Conservation (phyloP, 306 rosid genomes). For the Cyclanthera cordifolia region DNA sequence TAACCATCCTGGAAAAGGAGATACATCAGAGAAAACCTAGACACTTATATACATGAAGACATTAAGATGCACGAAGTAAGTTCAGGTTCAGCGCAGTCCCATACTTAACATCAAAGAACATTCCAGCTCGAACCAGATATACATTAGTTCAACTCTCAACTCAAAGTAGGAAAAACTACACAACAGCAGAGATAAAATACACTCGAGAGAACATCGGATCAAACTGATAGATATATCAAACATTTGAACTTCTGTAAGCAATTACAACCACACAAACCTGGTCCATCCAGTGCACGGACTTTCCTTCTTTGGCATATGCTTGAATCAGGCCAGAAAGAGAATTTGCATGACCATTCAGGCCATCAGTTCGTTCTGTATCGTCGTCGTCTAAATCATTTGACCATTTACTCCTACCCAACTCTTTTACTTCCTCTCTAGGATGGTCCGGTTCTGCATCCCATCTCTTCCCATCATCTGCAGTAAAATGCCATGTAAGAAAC, state of each 20-base stretch:
- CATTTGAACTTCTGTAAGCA: not conserved
- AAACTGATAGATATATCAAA: not conserved
- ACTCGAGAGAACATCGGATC: not conserved
- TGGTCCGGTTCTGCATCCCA: conserved; percentile 56
- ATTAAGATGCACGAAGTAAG: not conserved
- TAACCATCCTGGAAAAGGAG: conserved; percentile 40
- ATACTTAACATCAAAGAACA: not conserved
- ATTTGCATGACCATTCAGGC: conserved; percentile 44
- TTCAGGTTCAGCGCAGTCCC: no score
- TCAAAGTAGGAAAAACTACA: not conserved
- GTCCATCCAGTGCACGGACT: conserved; percentile 93
- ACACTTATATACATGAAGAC: not conserved
- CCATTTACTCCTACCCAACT: conserved; percentile 94
- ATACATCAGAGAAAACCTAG: not conserved
- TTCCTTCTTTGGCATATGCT: conserved; percentile 61
- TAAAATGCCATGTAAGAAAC: conserved; percentile 15
- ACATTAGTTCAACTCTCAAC: not conserved
- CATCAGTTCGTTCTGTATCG: conserved; percentile 37
- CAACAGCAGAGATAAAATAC: not conserved
- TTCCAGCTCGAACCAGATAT: not conserved
- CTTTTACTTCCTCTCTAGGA: conserved; percentile 56
- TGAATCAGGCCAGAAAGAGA: conserved; percentile 82
- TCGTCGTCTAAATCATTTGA: conserved; percentile 64
- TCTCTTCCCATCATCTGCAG: conserved; percentile 26
- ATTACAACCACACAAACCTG: conserved; percentile 40